Conservation (phyloP, 2,329 filamentous ascomycete species). For the Curvularia eragrostidis region DNA sequence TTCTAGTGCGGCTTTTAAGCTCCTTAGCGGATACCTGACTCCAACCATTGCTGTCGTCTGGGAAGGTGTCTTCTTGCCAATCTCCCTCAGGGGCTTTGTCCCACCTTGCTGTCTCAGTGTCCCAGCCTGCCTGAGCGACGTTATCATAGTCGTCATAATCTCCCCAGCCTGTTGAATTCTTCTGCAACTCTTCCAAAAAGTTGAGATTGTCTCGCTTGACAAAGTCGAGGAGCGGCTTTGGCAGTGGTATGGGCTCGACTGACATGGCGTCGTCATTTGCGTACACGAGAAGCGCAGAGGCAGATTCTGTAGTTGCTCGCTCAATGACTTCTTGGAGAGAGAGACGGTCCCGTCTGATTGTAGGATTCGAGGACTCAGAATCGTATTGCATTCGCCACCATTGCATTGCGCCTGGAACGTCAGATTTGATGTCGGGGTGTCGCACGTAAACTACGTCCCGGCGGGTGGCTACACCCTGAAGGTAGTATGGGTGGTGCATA, state of each 20-base stretch:
- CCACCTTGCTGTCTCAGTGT: neutral
- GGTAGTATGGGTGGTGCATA: slow-evolving; percentile 57
- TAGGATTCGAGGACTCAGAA: slow-evolving; percentile 30
- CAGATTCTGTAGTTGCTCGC: slow-evolving; percentile 60
- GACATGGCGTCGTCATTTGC: slow-evolving; percentile 56
- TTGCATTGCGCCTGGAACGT: slow-evolving; percentile 28
- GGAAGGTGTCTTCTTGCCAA: slow-evolving; percentile 30
- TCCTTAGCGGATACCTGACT: slow-evolving; percentile 28
- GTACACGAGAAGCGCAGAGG: slow-evolving; percentile 64
- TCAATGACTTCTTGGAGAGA: slow-evolving; percentile 62
- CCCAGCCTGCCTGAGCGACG: neutral
- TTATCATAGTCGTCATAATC: slow-evolving; percentile 16
- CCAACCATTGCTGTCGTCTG: slow-evolving; percentile 28
- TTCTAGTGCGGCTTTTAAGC: slow-evolving; percentile 20
- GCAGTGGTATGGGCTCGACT: slow-evolving; percentile 24
- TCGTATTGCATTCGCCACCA: slow-evolving; percentile 50
- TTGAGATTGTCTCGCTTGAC: slow-evolving; percentile 57
- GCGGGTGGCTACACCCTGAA: slow-evolving; percentile 65
- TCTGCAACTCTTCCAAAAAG: slow-evolving; percentile 43
- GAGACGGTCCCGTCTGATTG: slow-evolving; percentile 47
- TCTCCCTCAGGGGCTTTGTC: slow-evolving; percentile 10
- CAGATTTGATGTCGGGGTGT: slow-evolving; percentile 42
- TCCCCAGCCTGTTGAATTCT: slow-evolving; percentile 22
- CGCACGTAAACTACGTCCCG: slow-evolving; percentile 65
- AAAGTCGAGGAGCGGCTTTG: slow-evolving; percentile 49